phyloP scores from a whole-genome alignment of 2,329 filamentous ascomycete species.

The Curvularia hawaiiensis region DNA sequence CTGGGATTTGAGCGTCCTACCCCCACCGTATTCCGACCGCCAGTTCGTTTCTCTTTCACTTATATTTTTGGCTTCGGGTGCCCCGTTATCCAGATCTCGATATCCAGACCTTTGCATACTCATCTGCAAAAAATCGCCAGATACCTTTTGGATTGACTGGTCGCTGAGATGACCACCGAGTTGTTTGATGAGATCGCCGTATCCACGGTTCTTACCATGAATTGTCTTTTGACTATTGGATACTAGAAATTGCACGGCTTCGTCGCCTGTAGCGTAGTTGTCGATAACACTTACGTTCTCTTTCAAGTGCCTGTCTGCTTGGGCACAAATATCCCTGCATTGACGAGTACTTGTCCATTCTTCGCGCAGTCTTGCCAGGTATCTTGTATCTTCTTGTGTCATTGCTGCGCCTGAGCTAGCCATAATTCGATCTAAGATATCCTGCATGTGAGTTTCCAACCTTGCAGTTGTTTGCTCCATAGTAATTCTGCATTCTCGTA shows the following conservation, averaged over 20 bases:
- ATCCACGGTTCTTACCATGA: constrained; percentile 1
- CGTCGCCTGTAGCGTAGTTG: background rate
- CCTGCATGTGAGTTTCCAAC: background rate
- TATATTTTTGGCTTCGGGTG: background rate
- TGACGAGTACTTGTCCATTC: background rate
- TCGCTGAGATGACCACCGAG: background rate
- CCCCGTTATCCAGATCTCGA: background rate
- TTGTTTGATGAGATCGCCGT: background rate
- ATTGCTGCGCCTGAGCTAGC: background rate
- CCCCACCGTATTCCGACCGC: background rate
- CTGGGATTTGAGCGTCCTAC: background rate
- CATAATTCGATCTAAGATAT: background rate
- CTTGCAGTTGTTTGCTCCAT: background rate
- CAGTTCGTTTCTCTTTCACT: background rate
- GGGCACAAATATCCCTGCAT: background rate
- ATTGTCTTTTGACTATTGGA: background rate
- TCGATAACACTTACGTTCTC: background rate
- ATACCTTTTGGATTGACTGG: background rate
- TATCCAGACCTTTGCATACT: background rate
- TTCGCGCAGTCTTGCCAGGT: background rate
- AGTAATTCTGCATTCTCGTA: background rate
- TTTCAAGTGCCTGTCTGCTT: background rate
- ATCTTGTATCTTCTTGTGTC: background rate
- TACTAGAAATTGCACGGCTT: constrained; percentile 2
- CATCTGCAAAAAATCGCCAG: constrained; percentile 1